These are phyloP conservation scores for Picochlorum sp. DNA, from an alignment of 139 green algal genomes.

Conservation along the genomic window DNA sequence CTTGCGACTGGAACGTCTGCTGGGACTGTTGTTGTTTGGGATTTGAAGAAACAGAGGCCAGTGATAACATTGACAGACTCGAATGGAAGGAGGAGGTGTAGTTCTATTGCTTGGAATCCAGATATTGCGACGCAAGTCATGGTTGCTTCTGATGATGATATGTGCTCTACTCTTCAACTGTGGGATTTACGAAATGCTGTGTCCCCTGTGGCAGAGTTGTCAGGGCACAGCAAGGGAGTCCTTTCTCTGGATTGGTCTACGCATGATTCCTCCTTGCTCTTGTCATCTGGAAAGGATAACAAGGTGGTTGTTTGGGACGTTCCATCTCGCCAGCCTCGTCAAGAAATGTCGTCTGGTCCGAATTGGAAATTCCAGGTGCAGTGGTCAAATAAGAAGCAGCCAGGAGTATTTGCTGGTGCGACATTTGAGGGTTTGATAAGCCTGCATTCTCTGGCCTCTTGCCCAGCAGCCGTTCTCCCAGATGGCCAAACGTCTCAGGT, in stretches of 20 bases:
- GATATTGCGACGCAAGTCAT: constrained; percentile 86
- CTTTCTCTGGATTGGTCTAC: constrained; percentile 84
- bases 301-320: constrained; percentile 92
- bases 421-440: constrained; percentile 21
- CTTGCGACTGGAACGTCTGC: constrained; percentile 63
- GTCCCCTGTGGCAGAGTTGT: constrained; percentile 78
- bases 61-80: constrained; percentile 81
- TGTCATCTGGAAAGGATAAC: constrained; percentile 88
- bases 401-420: constrained; percentile 54
- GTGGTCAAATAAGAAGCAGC: constrained; percentile 17
- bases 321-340: constrained; percentile 10
- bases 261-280: constrained; percentile 78
- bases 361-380: constrained; percentile 19
- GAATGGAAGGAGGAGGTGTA: constrained; percentile 48
- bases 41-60: constrained; percentile 85
- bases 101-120: constrained; percentile 87
- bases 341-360: constrained; percentile 1
- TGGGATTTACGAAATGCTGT: constrained; percentile 93
- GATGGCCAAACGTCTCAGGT: neutral
- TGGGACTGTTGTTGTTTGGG: constrained; percentile 79
- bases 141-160: constrained; percentile 91
- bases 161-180: constrained; percentile 77
- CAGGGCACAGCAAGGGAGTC: constrained; percentile 77
- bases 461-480: neutral
- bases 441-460: constrained; percentile 20